phyloP scores from a whole-genome alignment of 2,329 filamentous ascomycete genomes.

The Anthostomella pinea region DNA sequence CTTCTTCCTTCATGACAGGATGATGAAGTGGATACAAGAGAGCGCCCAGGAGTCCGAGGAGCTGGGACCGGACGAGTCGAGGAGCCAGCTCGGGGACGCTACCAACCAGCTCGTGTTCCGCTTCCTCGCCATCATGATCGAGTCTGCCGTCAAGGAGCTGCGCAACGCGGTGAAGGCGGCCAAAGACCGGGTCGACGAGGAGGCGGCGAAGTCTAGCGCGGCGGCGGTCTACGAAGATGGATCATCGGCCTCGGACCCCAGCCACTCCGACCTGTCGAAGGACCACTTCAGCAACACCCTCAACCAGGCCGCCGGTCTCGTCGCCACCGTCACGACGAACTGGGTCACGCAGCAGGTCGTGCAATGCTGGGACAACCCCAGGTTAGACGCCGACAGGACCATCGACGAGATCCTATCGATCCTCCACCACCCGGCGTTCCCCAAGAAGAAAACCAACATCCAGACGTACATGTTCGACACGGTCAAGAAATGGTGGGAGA shows the following conservation, averaged over 20 bases:
- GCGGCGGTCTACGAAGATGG: constrained; percentile 26
- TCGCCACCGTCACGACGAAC: constrained; percentile 58
- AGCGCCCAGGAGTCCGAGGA: constrained; percentile 26
- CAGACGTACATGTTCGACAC: constrained; percentile 65
- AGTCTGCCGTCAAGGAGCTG: constrained; percentile 30
- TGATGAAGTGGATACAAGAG: constrained; percentile 30
- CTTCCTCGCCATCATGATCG: constrained; percentile 29
- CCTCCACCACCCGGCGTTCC: constrained; percentile 66
- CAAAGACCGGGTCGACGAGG: constrained; percentile 29
- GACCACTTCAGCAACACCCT: constrained; percentile 59
- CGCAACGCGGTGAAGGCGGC: constrained; percentile 30
- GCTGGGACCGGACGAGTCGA: constrained; percentile 16
- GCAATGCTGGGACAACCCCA: constrained; percentile 66
- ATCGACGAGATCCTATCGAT: constrained; percentile 59
- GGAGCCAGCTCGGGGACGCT: constrained; percentile 27
- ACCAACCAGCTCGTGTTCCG: constrained; percentile 30
- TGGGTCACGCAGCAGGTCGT: constrained; percentile 66
- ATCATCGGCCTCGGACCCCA: constrained; percentile 49
- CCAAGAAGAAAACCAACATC: constrained; percentile 46
- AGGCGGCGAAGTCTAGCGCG: constrained; percentile 27
- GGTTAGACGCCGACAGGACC: constrained; percentile 59
- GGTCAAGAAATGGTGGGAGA: constrained; percentile 56
- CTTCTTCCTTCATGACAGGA: constrained; percentile 29
- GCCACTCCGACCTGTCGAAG: constrained; percentile 57
- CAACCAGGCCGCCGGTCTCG: constrained; percentile 53